Evolutionary conservation across 805 yeast species (phyloP), one percentile per base, ranked within the genome.

Genomic region (Wickerhamomyces alni): DNA sequence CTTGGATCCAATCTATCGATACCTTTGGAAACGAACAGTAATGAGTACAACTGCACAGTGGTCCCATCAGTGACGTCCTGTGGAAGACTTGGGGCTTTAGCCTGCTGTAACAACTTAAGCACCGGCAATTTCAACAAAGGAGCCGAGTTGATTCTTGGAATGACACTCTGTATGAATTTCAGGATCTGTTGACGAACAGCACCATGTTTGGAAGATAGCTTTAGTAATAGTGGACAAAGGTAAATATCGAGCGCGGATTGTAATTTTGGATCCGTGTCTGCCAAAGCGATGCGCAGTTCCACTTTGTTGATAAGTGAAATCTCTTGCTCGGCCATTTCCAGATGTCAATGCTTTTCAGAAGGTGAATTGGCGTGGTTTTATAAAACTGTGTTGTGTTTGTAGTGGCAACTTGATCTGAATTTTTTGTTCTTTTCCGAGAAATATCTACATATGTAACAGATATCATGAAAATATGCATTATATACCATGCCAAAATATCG

Each of bases 281-380:
- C 86, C 31, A 91, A 63, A 1, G 94, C 91, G 16, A 91, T 68
- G 30, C 87, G 67, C 36, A 89, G 72, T 58, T 89, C 97, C 1
- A 86, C 96, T 55, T 80, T 83, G 51, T 80, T 79, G 29, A 86
- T 70, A 41, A 85, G 62, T 1, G 73, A 68, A 35, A 80, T 59
- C 52, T 86, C 94, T 28, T 71, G 44, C 5, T 55, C 58, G 18
- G 58, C 55, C 58, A 54, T 54, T 24, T 17, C n/a, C n/a, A n/a
- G n/a, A n/a, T n/a, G n/a, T n/a, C n/a, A n/a, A 24, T 15, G 21
- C 8, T 22, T 25, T 16, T 15, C n/a, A n/a, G n/a, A n/a, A n/a
- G 33, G 27, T 29, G 9, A 18, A 13, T 9, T 24, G 26, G 8
- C 11, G 29, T 11, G 29, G 15, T 11, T 12, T 26, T 3, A 5